These are phyloP conservation scores for Candida loeiensis DNA, from an alignment of 805 yeast species.

Conservation along the genomic window DNA sequence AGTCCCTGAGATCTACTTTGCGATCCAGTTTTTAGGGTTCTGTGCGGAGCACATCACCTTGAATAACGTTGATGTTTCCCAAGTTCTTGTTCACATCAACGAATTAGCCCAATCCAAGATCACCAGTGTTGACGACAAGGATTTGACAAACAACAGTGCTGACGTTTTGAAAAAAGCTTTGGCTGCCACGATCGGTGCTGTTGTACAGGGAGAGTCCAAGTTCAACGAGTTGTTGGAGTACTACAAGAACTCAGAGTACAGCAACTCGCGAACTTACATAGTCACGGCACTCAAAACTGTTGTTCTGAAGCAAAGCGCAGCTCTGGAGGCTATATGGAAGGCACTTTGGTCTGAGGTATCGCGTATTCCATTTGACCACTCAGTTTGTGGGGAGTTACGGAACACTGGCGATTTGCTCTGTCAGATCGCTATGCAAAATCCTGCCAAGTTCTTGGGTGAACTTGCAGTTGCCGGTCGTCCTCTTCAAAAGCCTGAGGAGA, in stretches of 20 bases:
- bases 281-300: constrained; percentile 19
- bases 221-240: constrained; percentile 7
- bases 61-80: constrained; percentile 25
- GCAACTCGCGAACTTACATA: constrained; percentile 8
- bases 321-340: constrained; percentile 24
- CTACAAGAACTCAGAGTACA: constrained; percentile 7
- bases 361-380: constrained; percentile 15
- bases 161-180: constrained; percentile 10
- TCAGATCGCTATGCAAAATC: constrained; percentile 18
- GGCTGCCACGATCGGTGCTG: constrained; percentile 11
- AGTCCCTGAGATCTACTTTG: constrained; percentile 26
- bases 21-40: constrained; percentile 40
- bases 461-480: constrained; percentile 9
- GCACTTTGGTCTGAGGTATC: constrained; percentile 19
- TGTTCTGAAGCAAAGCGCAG: constrained; percentile 11
- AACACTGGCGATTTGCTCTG: constrained; percentile 36
- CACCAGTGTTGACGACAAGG: constrained; percentile 8
- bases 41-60: constrained; percentile 6
- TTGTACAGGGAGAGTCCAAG: constrained; percentile 8
- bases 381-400: constrained; percentile 25
- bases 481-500: constrained; percentile 6
- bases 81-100: constrained; percentile 24
- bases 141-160: constrained; percentile 8
- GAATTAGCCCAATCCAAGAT: constrained; percentile 7
- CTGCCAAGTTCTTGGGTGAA: constrained; percentile 1